Conservation (phyloP, 2,329 filamentous ascomycete genomes). For the Alternaria alternata region DNA sequence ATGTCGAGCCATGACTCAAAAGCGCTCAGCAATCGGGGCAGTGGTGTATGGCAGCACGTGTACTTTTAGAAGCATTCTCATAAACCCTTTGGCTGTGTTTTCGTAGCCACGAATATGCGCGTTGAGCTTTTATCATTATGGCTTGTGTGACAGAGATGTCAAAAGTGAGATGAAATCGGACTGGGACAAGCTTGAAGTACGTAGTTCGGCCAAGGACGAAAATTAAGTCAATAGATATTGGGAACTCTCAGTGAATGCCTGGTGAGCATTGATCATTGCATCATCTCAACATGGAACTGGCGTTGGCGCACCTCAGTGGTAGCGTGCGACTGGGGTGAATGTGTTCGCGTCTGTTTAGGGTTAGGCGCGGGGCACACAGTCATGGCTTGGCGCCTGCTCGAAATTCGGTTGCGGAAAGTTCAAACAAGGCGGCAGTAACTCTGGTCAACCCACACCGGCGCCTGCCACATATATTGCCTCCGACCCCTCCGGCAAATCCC, state of each 20-base stretch:
- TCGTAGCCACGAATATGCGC: conserved; percentile 5
- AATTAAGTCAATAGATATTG: background rate
- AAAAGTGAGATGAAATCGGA: background rate
- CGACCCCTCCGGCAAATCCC: conserved; percentile 33
- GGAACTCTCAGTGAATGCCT: background rate
- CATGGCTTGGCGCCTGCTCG: conserved; percentile 22
- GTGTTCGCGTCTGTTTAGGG: conserved; percentile 17
- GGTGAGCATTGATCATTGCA: background rate
- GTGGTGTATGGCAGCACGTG: conserved; percentile 27
- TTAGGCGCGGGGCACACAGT: conserved; percentile 29
- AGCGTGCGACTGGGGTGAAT: conserved; percentile 1
- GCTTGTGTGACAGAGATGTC: background rate
- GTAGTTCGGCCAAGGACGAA: background rate
- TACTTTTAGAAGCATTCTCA: conserved; percentile 48
- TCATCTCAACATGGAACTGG: background rate
- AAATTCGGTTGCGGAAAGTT: conserved; percentile 31
- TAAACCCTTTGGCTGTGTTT: conserved; percentile 20
- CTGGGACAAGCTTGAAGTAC: background rate
- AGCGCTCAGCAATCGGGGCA: conserved; percentile 9
- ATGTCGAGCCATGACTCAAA: conserved; percentile 2
- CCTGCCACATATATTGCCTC: conserved; percentile 27
- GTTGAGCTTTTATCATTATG: background rate
- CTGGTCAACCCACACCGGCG: conserved; percentile 26
- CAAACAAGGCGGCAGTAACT: conserved; percentile 24
- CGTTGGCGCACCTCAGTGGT: background rate